Evolutionary conservation across 352 stramenopile species (phyloP).

Genomic region (Thalassiosira exigua): DNA sequence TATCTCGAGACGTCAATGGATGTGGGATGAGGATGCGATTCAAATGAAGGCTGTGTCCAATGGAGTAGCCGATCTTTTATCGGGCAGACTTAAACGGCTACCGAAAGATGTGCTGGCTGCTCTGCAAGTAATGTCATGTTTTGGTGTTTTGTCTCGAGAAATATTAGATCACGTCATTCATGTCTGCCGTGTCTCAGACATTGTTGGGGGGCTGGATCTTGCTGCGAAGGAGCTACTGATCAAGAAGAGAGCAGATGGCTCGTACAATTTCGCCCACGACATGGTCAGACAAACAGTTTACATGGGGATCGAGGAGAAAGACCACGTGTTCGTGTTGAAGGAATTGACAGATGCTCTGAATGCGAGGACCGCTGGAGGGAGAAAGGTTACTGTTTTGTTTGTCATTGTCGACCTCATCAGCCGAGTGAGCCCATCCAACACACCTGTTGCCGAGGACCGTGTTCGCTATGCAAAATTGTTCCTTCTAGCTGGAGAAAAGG

Average conservation of each 20-base stretch:
- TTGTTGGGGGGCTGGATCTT: conserved; percentile 3
- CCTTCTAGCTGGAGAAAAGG: conserved; percentile 6
- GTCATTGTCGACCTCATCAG: conserved; percentile 31
- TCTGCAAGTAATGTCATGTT: conserved; percentile 22
- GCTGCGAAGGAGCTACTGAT: conserved; percentile 12
- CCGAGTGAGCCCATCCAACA: conserved; percentile 4
- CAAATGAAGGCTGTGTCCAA: neutral
- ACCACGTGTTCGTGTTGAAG: neutral
- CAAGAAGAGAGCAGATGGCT: conserved; percentile 7
- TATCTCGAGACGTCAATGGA: neutral
- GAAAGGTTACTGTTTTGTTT: conserved; percentile 1
- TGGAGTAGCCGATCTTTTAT: conserved; percentile 17
- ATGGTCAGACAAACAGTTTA: conserved; percentile 29
- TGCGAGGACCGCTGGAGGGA: neutral
- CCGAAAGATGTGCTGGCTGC: conserved; percentile 3
- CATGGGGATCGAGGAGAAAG: conserved; percentile 9
- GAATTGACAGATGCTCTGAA: neutral
- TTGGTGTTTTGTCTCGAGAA: conserved; percentile 11
- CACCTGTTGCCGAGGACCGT: neutral
- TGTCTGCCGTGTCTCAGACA: conserved; percentile 2
- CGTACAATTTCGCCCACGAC: conserved; percentile 28
- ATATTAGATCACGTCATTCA: neutral
- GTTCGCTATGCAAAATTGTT: conserved; percentile 2
- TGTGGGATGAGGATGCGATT: conserved; percentile 23
- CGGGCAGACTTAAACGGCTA: conserved; percentile 9